Evolutionary conservation across 1,139 yeast species (phyloP).

Genomic region (Kurtzmaniella quercitrusa): DNA sequence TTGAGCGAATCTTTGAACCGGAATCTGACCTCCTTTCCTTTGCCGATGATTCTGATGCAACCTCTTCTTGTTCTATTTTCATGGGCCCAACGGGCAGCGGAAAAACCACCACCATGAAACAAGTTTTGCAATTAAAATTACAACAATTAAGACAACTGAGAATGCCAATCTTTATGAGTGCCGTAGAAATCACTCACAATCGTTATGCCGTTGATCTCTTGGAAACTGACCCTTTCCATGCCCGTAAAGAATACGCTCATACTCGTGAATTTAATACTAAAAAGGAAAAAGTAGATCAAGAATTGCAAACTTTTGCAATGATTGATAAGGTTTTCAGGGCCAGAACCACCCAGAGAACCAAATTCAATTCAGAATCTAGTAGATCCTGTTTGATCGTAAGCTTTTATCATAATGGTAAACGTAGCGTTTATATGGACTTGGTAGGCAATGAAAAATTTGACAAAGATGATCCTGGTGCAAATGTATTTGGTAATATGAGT

Average conservation of each 20-base stretch:
- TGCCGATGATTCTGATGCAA: not conserved
- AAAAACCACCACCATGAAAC: conserved; percentile 26
- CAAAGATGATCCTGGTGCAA: conserved; percentile 11
- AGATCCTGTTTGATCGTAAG: conserved; percentile 27
- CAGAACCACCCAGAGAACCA: conserved; percentile 19
- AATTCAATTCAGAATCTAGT: conserved; percentile 19
- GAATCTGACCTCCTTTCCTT: conserved; percentile 13
- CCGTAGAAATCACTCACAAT: conserved; percentile 29
- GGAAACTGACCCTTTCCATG: conserved; percentile 9
- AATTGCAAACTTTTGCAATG: conserved; percentile 4
- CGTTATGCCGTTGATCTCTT: conserved; percentile 24
- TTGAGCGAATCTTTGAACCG: conserved; percentile 14
- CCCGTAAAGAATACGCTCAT: conserved; percentile 4
- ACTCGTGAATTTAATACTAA: conserved; percentile 3
- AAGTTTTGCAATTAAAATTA: conserved; percentile 12
- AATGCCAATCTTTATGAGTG: conserved; percentile 16
- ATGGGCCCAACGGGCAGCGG: conserved; percentile 35
- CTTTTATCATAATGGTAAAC: conserved; percentile 16
- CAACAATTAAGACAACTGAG: conserved; percentile 3
- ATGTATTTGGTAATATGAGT: conserved; percentile 25
- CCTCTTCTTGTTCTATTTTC: conserved; percentile 18
- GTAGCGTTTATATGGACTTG: conserved; percentile 25
- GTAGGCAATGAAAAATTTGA: conserved; percentile 30
- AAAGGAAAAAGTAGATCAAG: conserved; percentile 4
- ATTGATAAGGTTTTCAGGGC: conserved; percentile 16